Percentiles rank a stretch among this genome's conserved stretches.
phyloP scores from a whole-genome alignment of 805 yeast species.

The Zygosaccharomyces siamensis region DNA sequence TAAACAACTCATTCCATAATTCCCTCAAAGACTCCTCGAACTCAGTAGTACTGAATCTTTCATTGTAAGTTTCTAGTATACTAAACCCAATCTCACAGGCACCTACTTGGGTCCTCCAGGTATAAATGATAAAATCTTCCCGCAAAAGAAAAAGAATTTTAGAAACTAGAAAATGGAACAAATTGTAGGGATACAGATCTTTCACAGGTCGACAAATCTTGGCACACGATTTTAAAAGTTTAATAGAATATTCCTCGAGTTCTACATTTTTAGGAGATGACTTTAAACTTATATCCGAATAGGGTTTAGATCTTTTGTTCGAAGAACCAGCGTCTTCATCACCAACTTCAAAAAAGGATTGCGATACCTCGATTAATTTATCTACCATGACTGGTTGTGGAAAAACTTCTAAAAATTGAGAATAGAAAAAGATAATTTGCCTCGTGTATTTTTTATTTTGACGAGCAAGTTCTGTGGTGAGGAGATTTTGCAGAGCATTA shows the following conservation, averaged over 20 bases:
- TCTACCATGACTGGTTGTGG: slow-evolving; percentile 21
- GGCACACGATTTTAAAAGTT: slow-evolving; percentile 37
- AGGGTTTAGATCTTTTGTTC: slow-evolving; percentile 25
- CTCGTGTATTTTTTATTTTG: slow-evolving; percentile 60
- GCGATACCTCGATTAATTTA: slow-evolving; percentile 31
- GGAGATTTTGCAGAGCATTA: slow-evolving; percentile 40
- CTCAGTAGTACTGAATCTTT: neutral
- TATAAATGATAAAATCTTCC: slow-evolving; percentile 31
- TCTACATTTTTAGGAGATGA: slow-evolving; percentile 42
- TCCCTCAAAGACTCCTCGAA: slow-evolving; percentile 11
- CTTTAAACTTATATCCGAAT: slow-evolving; percentile 34
- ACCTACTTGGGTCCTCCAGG: slow-evolving; percentile 60
- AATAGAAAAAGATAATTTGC: slow-evolving; percentile 49
- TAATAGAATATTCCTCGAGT: slow-evolving; percentile 45
- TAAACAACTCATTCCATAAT: slow-evolving; percentile 26
- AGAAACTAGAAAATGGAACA: slow-evolving; percentile 32
- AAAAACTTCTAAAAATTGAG: slow-evolving; percentile 43
- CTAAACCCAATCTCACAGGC: slow-evolving; percentile 40
- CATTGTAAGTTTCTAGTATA: slow-evolving; percentile 15
- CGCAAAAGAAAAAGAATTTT: slow-evolving; percentile 29
- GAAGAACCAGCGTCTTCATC: slow-evolving; percentile 31
- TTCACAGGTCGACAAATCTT: slow-evolving; percentile 30
- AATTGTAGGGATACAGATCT: slow-evolving; percentile 15
- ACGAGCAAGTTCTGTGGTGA: slow-evolving; percentile 58
- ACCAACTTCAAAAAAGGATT: slow-evolving; percentile 39